A percentile compares a stretch with the other conserved stretches of the same genome.
These are phyloP conservation scores for Parastagonospora nodorum DNA, from an alignment of 2,329 filamentous ascomycete genomes.

Conservation along the genomic window DNA sequence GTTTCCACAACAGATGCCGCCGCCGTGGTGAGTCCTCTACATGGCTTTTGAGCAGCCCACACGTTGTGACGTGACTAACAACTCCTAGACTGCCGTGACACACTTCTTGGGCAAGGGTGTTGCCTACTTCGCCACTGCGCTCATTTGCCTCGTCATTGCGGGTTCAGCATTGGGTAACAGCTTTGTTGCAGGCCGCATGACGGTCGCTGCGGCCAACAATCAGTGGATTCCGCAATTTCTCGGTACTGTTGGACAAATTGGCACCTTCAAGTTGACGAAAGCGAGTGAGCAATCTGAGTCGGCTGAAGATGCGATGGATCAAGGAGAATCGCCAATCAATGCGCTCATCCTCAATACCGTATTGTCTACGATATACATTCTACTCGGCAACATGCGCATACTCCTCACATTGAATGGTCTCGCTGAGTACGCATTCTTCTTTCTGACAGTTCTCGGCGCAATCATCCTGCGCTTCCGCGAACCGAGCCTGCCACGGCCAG, in stretches of 20 bases:
- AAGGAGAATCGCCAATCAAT: slow-evolving; percentile 45
- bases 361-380: slow-evolving; percentile 62
- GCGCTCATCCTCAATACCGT: slow-evolving; percentile 40
- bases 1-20: slow-evolving; percentile 66
- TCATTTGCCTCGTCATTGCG: slow-evolving; percentile 66
- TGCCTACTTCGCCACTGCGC: slow-evolving; percentile 57
- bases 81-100: slow-evolving; percentile 34
- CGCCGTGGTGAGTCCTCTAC: slow-evolving; percentile 58
- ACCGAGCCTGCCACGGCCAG: slow-evolving; percentile 60
- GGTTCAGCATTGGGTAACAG: slow-evolving; percentile 67
- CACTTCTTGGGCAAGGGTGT: slow-evolving; percentile 60
- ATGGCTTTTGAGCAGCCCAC: background rate
- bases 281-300: slow-evolving; percentile 7
- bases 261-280: slow-evolving; percentile 27
- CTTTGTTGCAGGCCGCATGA: slow-evolving; percentile 68
- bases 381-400: slow-evolving; percentile 66
- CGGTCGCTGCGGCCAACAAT: slow-evolving; percentile 59
- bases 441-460: slow-evolving; percentile 65
- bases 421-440: slow-evolving; percentile 65
- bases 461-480: slow-evolving; percentile 63
- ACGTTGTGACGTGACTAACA: background rate
- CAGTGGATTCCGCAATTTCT: slow-evolving; percentile 35
- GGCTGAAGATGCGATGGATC: slow-evolving; percentile 33
- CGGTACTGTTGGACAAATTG: slow-evolving; percentile 37
- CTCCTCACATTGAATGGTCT: slow-evolving; percentile 58